These are phyloP conservation scores for Microdochium bolleyi DNA, from an alignment of 2,329 filamentous ascomycete genomes.

Conservation along the genomic window DNA sequence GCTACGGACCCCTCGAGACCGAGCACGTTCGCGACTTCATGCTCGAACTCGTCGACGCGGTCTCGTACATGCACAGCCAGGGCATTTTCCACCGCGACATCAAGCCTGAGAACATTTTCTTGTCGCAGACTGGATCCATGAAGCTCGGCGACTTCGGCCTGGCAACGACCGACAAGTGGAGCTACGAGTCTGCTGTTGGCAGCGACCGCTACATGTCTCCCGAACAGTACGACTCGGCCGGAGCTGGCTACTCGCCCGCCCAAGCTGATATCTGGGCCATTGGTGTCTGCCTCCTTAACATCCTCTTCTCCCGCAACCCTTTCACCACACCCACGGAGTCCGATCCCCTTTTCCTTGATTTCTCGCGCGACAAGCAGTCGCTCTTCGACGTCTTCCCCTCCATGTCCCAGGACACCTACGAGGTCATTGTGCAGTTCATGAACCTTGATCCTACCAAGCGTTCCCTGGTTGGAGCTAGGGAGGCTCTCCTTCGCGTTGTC, in stretches of 20 bases:
- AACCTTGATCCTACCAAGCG: constrained; percentile 85
- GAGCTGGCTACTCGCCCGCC: constrained; percentile 82
- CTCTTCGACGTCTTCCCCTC: constrained; percentile 97
- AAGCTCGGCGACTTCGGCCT: constrained; percentile 97
- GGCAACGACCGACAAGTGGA: constrained; percentile 84
- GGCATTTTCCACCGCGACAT: constrained; percentile 96
- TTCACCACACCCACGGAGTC: constrained; percentile 84
- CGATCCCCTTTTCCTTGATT: constrained; percentile 92
- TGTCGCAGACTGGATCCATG: constrained; percentile 78
- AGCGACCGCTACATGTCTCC: constrained; percentile 99
- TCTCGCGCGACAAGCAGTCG: constrained; percentile 85
- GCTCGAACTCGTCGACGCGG: constrained; percentile 84
- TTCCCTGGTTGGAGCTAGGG: constrained; percentile 68
- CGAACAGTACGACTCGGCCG: constrained; percentile 89
- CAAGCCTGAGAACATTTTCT: constrained; percentile 99
- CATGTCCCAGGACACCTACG: constrained; percentile 97
- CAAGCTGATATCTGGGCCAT: constrained; percentile 96
- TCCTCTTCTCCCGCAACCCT: constrained; percentile 93
- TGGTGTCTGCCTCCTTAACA: constrained; percentile 92
- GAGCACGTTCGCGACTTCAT: constrained; percentile 97
- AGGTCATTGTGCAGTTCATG: constrained; percentile 86
- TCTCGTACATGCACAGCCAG: constrained; percentile 83
- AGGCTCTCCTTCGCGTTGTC: constrained; percentile 70
- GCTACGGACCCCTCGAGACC: constrained; percentile 83
- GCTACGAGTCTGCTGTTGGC: constrained; percentile 85